Evolutionary conservation across 805 yeast species (phyloP), one percentile per base, ranked within the genome.

Genomic region (Metschnikowia bowlesiae): DNA sequence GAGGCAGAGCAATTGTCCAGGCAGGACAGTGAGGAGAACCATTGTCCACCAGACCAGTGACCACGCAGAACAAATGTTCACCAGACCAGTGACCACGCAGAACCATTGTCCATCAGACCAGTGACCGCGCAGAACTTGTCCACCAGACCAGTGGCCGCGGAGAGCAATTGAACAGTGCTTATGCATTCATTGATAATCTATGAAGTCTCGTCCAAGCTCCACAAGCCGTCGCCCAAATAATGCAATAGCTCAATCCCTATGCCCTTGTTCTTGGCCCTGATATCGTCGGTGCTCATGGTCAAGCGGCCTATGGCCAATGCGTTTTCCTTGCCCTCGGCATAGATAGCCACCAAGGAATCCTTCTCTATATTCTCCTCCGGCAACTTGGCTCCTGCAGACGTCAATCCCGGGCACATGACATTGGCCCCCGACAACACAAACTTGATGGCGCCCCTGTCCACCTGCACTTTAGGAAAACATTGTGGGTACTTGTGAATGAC

Each of bases 341-440:
- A 86, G 28, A 92, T 80, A 8, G 87, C 78, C 42, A 91, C 96
- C 30, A 87, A 77, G n/a, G 84, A 74, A 48, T 79, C 95, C 57
- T 81, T 75, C 39, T 79, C 83, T 51, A 82, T 64, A 36, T 84
- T 81, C 31, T 84, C 84, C 26, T 84, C 91, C 18, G 97, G 96
- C 53, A 90, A 73, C 48, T 71, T 69, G 18, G 96, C 97, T 39
- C 97, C 96, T 2, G 85, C 77, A 16, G 94, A 83, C 0, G 96
- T 89, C 55, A 89, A 76, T 16, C 97, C 97, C 3, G 96, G 96
- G 69, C 97, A 91, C 98, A 91, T 91, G 62, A 91, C 87, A 63
- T 91, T 91, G 30, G 97, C 97, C 50, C 97, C 98, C 4, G 96
- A 85, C n/a, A 91, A 72, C 28, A 91, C 94, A 63, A 91, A 91